Base-by-base conservation (phyloP, 2,329 filamentous ascomycete species). In the Botrytis sinoallii region DNA sequence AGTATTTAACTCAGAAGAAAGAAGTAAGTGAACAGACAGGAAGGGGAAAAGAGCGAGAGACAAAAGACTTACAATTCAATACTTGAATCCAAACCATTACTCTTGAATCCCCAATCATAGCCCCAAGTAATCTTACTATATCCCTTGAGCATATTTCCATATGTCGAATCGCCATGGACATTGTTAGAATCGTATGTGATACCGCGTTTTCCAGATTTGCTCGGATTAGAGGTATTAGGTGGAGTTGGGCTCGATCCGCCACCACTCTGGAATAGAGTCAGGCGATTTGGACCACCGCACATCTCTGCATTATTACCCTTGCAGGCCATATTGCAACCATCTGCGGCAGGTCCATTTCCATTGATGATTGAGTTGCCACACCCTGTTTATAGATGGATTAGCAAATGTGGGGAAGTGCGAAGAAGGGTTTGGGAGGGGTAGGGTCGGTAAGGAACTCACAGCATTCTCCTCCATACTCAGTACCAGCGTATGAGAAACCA, bases 91-190 rank as follows among this genome's bases (percentile, higher is more conserved):
- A 86, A 83, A 38, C 63, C 73, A 46, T 83, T 83, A 74, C 83
- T 82, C 18, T 75, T 75, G 65, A 85, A 85, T 69, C 83, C 88
- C 91, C 91, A 93, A 87, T 92, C 91, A 85, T 91, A 91, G 59
- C 83, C 86, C 88, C 90, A 93, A 64, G 82, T 82, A 79, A 88
- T 85, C 75, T 86, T 81, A 65, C 73, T 81, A 68, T 81, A 80
- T 65, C 77, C 78, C 67, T 83, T 80, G 80, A 92, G 89, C 75
- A 83, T 77, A 75, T 84, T 77, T 4, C 73, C 75, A 70, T 73
- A 74, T 1, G 52, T 42, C 7, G 76, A 75, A 72, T 75, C 73
- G 38, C n/a, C 66, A 44, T 25, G 32, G 5, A 67, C 70, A 57
- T 77, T 78, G 74, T 85, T 85, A 38, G 88, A 83, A 82, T 92